phyloP scores from a whole-genome alignment of 148 eudicot species.

The Rhododendron molle region DNA sequence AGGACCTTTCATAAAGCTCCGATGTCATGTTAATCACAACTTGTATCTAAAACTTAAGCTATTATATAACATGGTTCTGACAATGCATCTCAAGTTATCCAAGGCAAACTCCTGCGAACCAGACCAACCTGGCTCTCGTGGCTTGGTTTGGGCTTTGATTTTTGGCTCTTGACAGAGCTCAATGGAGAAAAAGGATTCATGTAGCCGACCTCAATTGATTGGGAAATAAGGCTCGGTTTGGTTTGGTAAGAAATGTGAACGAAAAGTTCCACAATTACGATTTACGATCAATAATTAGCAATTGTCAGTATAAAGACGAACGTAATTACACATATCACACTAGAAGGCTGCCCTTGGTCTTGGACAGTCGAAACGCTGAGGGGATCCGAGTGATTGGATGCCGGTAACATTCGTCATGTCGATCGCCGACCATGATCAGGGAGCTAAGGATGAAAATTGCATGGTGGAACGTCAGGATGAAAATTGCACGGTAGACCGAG shows the following conservation, averaged over 20 bases:
- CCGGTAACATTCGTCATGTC: not conserved
- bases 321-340: not conserved
- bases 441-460: no score
- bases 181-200: no score
- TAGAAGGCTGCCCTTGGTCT: not conserved
- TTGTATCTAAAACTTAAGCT: not conserved
- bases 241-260: not conserved
- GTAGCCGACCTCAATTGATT: no score
- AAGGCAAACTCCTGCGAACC: not conserved
- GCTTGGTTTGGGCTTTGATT: not conserved
- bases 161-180: not conserved
- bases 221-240: no score
- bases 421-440: no score
- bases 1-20: not conserved
- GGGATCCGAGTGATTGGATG: not conserved
- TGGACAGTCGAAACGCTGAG: not conserved
- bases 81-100: not conserved
- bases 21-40: not conserved
- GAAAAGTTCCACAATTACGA: not conserved
- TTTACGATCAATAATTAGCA: not conserved
- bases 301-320: not conserved
- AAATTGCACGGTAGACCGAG: no score
- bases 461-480: no score
- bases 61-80: not conserved
- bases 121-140: not conserved